Evolutionary conservation across 208 protist genomes (phyloP).

Genomic region (Wallacemonas rigidus): DNA sequence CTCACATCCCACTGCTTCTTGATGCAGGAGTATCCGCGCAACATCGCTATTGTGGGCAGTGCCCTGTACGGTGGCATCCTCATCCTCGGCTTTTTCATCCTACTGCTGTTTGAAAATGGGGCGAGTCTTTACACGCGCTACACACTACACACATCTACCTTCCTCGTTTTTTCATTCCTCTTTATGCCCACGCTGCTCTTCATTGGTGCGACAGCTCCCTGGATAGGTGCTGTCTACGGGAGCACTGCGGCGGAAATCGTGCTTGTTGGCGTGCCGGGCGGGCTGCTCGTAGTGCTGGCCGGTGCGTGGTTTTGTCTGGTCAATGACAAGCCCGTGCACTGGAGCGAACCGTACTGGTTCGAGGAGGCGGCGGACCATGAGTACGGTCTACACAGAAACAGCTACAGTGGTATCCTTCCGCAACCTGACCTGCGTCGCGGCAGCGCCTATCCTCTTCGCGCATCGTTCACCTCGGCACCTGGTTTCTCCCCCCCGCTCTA

Average conservation of each 20-base stretch:
- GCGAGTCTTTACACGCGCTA: conserved; percentile 32
- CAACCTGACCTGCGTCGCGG: no score
- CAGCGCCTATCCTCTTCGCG: background rate
- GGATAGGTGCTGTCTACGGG: conserved; percentile 49
- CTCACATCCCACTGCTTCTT: no score
- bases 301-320: conserved; percentile 26
- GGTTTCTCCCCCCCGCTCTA: background rate
- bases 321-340: conserved; percentile 3
- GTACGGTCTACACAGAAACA: background rate
- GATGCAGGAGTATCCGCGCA: conserved; percentile 33
- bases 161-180: conserved; percentile 47
- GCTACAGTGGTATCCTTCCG: background rate
- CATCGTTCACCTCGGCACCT: background rate
- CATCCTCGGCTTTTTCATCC: conserved; percentile 39
- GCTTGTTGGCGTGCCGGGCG: conserved; percentile 47
- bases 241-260: conserved; percentile 31
- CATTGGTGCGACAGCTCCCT: conserved; percentile 44
- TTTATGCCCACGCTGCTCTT: conserved; percentile 56
- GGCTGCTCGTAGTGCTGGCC: conserved; percentile 37
- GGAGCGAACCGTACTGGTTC: conserved; percentile 1
- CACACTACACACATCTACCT: conserved; percentile 27
- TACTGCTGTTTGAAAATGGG: conserved; percentile 19
- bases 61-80: conserved; percentile 50
- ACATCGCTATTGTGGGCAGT: conserved; percentile 55
- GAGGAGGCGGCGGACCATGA: background rate